phyloP scores from a whole-genome alignment of 1,284 basidiomycete genomes.

The Gastroboletus turbinatus region DNA sequence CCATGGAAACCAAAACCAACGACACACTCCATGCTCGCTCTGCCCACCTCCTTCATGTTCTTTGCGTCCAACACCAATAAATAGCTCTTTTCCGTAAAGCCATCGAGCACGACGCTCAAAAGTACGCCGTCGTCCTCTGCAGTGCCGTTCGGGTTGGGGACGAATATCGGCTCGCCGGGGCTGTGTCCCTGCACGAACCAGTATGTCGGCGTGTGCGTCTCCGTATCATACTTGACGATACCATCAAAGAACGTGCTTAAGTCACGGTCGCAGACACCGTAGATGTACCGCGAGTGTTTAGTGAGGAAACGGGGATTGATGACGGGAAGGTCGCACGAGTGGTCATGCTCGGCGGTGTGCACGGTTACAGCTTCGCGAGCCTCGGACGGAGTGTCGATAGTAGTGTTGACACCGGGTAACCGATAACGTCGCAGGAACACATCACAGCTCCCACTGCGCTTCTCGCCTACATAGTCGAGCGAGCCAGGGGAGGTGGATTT shows the following conservation, averaged over 20 bases:
- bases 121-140: conserved; percentile 41
- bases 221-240: conserved; percentile 37
- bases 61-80: conserved; percentile 38
- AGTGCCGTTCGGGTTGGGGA: conserved; percentile 28
- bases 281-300: conserved; percentile 36
- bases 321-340: conserved; percentile 37
- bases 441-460: conserved; percentile 13
- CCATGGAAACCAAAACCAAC: conserved; percentile 40
- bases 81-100: conserved; percentile 30
- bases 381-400: conserved; percentile 14
- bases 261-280: conserved; percentile 30
- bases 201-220: conserved; percentile 19
- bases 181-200: conserved; percentile 33
- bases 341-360: conserved; percentile 23
- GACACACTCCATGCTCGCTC: conserved; percentile 35
- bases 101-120: conserved; percentile 38
- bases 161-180: conserved; percentile 40
- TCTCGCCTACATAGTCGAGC: conserved; percentile 31
- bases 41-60: conserved; percentile 36
- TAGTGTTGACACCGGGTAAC: conserved; percentile 24
- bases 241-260: conserved; percentile 36
- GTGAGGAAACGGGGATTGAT: conserved; percentile 32
- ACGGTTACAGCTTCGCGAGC: conserved; percentile 21
- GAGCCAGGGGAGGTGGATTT: conserved; percentile 31
- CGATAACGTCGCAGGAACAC: conserved; percentile 30